phyloP scores from a whole-genome alignment of 108 stramenopile species.

The Mayamaea pseudoterrestris region DNA sequence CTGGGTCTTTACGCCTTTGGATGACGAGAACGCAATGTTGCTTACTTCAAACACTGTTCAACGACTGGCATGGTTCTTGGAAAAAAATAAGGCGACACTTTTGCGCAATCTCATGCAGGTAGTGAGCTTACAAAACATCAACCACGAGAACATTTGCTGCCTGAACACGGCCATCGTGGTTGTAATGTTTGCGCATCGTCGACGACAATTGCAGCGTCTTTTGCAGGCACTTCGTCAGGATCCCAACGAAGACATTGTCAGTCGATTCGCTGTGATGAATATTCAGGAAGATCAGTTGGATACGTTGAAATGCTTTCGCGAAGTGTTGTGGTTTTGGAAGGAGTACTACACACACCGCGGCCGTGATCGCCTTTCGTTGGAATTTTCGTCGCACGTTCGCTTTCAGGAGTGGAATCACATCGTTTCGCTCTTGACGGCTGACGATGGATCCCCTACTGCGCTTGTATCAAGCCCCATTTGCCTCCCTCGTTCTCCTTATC shows the following conservation, averaged over 20 bases:
- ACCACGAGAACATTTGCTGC: slow-evolving; percentile 88
- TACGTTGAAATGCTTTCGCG: slow-evolving; percentile 52
- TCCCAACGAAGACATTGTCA: slow-evolving; percentile 25
- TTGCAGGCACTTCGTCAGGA: slow-evolving; percentile 25
- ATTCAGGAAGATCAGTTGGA: slow-evolving; percentile 25
- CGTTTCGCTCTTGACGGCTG: slow-evolving; percentile 47
- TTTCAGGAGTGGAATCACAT: slow-evolving; percentile 70
- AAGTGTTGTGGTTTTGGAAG: slow-evolving; percentile 79
- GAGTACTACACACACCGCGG: slow-evolving; percentile 82
- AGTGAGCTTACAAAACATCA: slow-evolving; percentile 59
- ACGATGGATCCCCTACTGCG: slow-evolving; percentile 47
- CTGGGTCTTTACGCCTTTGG: slow-evolving; percentile 31
- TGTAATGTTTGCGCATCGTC: slow-evolving; percentile 57
- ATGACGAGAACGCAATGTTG: slow-evolving; percentile 11
- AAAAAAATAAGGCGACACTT: slow-evolving; percentile 36
- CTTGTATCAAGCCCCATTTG: slow-evolving; percentile 26
- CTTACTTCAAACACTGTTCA: slow-evolving; percentile 53
- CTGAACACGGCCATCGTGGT: slow-evolving; percentile 76
- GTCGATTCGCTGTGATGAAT: slow-evolving; percentile 15
- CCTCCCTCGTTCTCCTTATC: slow-evolving; percentile 50
- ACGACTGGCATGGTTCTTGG: slow-evolving; percentile 44
- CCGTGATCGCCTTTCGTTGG: slow-evolving; percentile 69
- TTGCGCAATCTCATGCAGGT: slow-evolving; percentile 60
- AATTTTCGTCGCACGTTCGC: slow-evolving; percentile 74
- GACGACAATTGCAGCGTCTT: slow-evolving; percentile 25